Percentiles rank a stretch among this genome's conserved stretches.
These are phyloP conservation scores for Prillingera fragicola DNA, from an alignment of 1,284 basidiomycete species.

Conservation along the genomic window DNA sequence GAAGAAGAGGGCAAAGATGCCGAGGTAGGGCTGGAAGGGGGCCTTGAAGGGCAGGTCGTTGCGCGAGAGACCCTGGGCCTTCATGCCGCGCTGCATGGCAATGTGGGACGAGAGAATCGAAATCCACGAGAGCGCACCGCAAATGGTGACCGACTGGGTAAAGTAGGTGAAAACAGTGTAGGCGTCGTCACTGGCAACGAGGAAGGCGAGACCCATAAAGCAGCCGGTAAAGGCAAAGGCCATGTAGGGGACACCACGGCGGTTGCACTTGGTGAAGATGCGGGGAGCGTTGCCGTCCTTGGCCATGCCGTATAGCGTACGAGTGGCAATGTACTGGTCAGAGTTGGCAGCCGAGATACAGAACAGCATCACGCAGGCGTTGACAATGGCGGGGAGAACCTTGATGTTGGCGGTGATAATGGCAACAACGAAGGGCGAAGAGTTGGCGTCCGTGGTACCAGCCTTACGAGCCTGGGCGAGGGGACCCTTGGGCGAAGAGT, in stretches of 20 bases:
- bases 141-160: conserved; percentile 62
- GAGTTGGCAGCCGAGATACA: conserved; percentile 56
- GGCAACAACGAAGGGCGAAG: conserved; percentile 71
- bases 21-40: conserved; percentile 35
- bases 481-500: conserved; percentile 16
- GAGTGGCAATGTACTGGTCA: conserved; percentile 54
- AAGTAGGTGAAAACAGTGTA: conserved; percentile 62
- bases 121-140: conserved; percentile 68
- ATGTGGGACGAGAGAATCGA: conserved; percentile 64
- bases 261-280: conserved; percentile 50
- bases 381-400: conserved; percentile 50
- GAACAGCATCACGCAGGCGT: conserved; percentile 41
- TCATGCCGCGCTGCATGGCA: conserved; percentile 64
- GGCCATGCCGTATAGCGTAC: conserved; percentile 55
- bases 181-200: conserved; percentile 24
- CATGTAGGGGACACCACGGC: conserved; percentile 49
- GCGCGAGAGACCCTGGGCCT: conserved; percentile 60
- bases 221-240: conserved; percentile 43
- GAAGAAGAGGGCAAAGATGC: conserved; percentile 54
- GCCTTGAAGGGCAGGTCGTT: conserved; percentile 64
- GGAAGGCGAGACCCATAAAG: conserved; percentile 45
- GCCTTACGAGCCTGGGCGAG: conserved; percentile 13
- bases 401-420: conserved; percentile 48
- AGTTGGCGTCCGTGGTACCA: conserved; percentile 55
- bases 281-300: conserved; percentile 53